Evolutionary conservation across 2,329 filamentous ascomycete species (phyloP).

Genomic region (Botryotinia globosa): DNA sequence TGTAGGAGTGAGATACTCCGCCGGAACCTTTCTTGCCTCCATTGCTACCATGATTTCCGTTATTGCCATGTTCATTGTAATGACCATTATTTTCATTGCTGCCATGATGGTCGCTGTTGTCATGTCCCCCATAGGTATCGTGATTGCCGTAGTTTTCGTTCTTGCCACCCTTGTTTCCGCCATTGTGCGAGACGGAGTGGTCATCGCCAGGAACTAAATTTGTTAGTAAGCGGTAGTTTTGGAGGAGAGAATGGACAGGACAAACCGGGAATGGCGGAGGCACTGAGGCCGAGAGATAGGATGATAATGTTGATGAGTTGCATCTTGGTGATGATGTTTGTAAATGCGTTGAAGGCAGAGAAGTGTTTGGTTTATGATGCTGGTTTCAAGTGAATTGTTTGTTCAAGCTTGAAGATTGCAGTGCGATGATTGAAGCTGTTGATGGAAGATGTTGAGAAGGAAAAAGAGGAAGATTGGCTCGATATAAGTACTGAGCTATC

Average conservation of each 20-base stretch:
- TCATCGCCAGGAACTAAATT: neutral
- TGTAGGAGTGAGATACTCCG: neutral
- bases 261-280: neutral
- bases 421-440: neutral
- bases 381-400: neutral
- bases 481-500: neutral
- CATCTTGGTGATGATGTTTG: neutral
- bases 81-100: neutral
- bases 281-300: neutral
- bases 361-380: neutral
- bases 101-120: neutral
- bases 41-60: neutral
- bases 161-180: neutral
- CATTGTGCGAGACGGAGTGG: neutral
- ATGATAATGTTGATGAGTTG: constrained; percentile 7
- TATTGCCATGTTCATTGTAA: neutral
- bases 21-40: neutral
- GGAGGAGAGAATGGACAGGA: neutral
- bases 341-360: neutral
- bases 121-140: neutral
- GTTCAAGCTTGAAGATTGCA: neutral
- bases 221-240: neutral
- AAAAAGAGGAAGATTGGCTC: neutral
- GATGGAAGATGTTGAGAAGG: neutral
- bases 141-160: neutral